Evolutionary conservation across 106 monocot genomes (phyloP).

Genomic region (Dendrobium nobile): DNA sequence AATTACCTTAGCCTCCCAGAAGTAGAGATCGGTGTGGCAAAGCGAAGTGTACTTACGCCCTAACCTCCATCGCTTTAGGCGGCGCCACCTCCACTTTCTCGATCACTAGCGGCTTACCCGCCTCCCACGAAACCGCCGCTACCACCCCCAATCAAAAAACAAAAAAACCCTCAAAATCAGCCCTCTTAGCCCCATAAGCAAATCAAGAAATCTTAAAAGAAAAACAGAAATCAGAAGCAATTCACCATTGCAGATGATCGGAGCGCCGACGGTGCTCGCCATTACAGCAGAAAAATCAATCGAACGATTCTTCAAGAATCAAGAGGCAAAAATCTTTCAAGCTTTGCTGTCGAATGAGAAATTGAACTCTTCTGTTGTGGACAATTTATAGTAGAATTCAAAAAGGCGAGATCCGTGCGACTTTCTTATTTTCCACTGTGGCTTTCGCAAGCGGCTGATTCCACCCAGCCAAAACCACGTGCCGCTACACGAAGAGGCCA

Average conservation of each 20-base stretch:
- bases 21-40: slow-evolving; percentile 55
- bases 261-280: slow-evolving; percentile 13
- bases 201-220: background rate
- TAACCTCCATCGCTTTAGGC: slow-evolving; percentile 38
- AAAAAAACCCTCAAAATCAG: background rate
- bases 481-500: too few relatives aligned
- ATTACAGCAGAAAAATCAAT: background rate
- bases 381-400: too few relatives aligned
- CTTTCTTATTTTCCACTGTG: too few relatives aligned
- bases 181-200: background rate
- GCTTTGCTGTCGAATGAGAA: too few relatives aligned
- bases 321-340: too few relatives aligned
- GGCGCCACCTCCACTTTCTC: slow-evolving; percentile 55
- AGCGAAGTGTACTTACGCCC: slow-evolving; percentile 44
- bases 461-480: too few relatives aligned
- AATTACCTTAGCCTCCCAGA: slow-evolving; percentile 50
- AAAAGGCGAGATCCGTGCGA: too few relatives aligned
- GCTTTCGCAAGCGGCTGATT: too few relatives aligned
- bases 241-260: slow-evolving; percentile 26
- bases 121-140: slow-evolving; percentile 54
- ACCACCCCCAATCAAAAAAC: background rate
- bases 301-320: background rate
- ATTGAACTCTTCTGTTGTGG: too few relatives aligned
- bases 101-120: slow-evolving; percentile 48
- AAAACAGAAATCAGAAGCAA: background rate